A percentile compares a stretch with the other conserved stretches of the same genome.
Evolutionary conservation across 2,329 filamentous ascomycete species (phyloP).

Genomic region (Alternaria brassicae): DNA sequence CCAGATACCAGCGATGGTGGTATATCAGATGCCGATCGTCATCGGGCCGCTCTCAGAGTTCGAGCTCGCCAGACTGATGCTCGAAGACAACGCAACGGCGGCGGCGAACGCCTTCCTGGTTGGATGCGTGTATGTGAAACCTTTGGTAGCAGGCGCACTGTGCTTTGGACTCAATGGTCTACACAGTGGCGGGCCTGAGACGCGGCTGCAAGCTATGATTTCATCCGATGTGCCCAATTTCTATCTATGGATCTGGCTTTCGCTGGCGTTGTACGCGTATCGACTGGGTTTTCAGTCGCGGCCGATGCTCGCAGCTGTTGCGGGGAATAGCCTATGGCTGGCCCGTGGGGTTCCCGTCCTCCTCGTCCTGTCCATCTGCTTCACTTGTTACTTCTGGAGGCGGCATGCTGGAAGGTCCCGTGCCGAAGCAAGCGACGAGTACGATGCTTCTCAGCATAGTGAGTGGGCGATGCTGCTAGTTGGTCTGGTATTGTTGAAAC

Average conservation of each 20-base stretch:
- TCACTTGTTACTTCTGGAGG: background rate
- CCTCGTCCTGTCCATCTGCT: background rate
- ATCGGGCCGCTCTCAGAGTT: background rate
- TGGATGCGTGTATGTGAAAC: conserved; percentile 2
- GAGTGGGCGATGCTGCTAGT: background rate
- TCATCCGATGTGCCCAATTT: background rate
- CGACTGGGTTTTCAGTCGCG: background rate
- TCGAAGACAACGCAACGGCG: background rate
- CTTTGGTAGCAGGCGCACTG: background rate
- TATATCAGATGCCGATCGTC: background rate
- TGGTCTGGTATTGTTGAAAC: background rate
- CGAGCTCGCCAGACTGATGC: background rate
- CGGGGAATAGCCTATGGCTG: background rate
- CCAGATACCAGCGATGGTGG: background rate
- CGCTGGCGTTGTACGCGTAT: background rate
- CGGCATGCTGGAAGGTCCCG: background rate
- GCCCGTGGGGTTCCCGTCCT: background rate
- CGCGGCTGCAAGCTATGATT: background rate
- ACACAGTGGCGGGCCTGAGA: background rate
- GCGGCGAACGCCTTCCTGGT: background rate
- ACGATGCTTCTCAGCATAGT: background rate
- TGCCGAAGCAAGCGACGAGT: background rate
- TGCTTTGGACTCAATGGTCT: background rate
- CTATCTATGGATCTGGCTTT: background rate
- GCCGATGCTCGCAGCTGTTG: background rate